Base-by-base conservation (phyloP, 176 grass and related monocot species). In the Eleusine coracana region DNA sequence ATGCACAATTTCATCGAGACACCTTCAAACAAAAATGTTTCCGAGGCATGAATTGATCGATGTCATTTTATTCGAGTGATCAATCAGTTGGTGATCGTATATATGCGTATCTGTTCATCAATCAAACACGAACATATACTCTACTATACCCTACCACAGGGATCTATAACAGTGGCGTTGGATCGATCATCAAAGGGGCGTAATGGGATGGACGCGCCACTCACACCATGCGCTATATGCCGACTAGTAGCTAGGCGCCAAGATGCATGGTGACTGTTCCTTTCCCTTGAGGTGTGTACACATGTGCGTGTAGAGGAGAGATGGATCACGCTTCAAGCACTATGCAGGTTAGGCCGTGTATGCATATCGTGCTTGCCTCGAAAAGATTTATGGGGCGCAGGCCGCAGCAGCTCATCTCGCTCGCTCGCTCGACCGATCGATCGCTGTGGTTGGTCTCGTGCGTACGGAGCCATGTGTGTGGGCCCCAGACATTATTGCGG, bases 401-500 rank as follows among this genome's bases (percentile, higher is more conserved):
- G 70, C 21, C 6, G 31, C 31, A 34, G 31, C 31, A 34, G 31
- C 31, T 34, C 25, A 25, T 25, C 31, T 34, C 2, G 31, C 74
- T 46, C 25, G 55, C 76, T 79, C 45, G 44, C 29, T 27, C 8
- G 66, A 15, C 13, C 25, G 72, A 16, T 17, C 65, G 46, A 81
- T 75, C 27, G 7, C 82, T 81, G 70, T 64, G 80, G 65, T 82
- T 84, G 84, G 87, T 74, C 90, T 72, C 69, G 84, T 49, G 81
- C 81, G 87, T 93, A 93, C 87, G 65, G 65, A 62, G 25, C 80
- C 74, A 66, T 86, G 58, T 88, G 83, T 46, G 87, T 41, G 87
- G 85, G 73, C 13, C 89, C 87, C 41, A 50, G 50, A 61, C 93
- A 95, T 92, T 95, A 95, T 95, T 95, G 90, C 66, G 48, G 85